These are phyloP conservation scores for Vaccinium macrocarpon DNA, from an alignment of 148 eudicot species.

Conservation along the genomic window DNA sequence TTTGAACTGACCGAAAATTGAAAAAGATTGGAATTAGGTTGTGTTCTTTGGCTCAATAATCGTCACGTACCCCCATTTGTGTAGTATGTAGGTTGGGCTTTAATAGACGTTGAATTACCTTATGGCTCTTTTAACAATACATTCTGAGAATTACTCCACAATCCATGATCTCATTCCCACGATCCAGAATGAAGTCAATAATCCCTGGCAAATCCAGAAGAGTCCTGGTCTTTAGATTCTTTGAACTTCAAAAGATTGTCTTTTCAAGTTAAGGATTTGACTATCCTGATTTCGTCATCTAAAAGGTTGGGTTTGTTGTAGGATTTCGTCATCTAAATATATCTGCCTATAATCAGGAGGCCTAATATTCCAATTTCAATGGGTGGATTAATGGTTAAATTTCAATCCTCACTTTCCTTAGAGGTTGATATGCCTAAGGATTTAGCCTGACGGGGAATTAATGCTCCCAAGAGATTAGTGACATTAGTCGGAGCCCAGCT, in stretches of 20 bases:
- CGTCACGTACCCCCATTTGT: not conserved
- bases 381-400: not conserved
- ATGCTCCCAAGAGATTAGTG: too few relatives aligned
- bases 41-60: not conserved
- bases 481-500: not conserved
- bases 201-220: not conserved
- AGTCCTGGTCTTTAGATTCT: not conserved
- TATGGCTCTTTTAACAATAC: not conserved
- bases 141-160: not conserved
- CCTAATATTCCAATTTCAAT: not conserved
- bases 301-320: not conserved
- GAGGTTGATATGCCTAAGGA: not conserved
- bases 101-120: not conserved
- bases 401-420: not conserved
- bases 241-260: not conserved
- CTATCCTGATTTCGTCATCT: not conserved
- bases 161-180: not conserved
- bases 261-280: too few relatives aligned
- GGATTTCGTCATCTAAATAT: not conserved
- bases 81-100: not conserved
- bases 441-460: not conserved
- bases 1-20: too few relatives aligned
- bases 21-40: not conserved
- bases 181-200: not conserved
- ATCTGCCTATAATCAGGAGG: not conserved